Evolutionary conservation across 106 monocot genomes (phyloP).

Genomic region (Agapanthus africanus): DNA sequence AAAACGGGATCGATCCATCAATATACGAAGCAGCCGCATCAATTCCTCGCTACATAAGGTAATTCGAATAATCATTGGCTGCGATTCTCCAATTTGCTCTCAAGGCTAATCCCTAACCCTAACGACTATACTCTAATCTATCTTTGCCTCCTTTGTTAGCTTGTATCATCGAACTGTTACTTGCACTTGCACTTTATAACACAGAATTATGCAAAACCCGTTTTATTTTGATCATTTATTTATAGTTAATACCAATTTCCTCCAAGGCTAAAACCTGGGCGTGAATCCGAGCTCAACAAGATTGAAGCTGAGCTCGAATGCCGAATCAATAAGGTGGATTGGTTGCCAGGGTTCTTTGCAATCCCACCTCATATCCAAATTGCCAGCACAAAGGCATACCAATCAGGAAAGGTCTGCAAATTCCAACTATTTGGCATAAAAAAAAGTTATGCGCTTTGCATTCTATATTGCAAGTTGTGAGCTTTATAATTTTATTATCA

Average conservation of each 20-base stretch:
- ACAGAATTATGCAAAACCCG: background rate
- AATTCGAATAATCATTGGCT: background rate
- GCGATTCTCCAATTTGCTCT: background rate
- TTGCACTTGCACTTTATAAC: background rate
- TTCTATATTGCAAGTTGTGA: background rate
- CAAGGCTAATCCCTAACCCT: background rate
- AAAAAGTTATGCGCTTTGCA: too few relatives aligned
- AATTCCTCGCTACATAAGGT: slow-evolving; percentile 91
- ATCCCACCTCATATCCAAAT: slow-evolving; percentile 70
- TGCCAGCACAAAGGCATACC: slow-evolving; percentile 57
- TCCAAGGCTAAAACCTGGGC: slow-evolving; percentile 68
- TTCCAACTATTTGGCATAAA: too few relatives aligned
- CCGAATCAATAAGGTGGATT: slow-evolving; percentile 39
- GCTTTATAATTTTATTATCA: too few relatives aligned
- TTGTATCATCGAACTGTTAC: background rate
- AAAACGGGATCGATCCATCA: slow-evolving; percentile 66
- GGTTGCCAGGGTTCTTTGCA: slow-evolving; percentile 70
- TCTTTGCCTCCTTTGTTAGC: background rate
- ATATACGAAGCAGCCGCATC: slow-evolving; percentile 36
- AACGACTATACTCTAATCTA: background rate
- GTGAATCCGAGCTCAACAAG: slow-evolving; percentile 31
- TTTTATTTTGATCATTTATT: background rate
- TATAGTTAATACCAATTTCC: background rate
- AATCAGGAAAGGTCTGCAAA: slow-evolving; percentile 57
- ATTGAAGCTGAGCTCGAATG: slow-evolving; percentile 69